phyloP scores from a whole-genome alignment of 2,329 filamentous ascomycete species.

The Coleophoma eucalyptorum region DNA sequence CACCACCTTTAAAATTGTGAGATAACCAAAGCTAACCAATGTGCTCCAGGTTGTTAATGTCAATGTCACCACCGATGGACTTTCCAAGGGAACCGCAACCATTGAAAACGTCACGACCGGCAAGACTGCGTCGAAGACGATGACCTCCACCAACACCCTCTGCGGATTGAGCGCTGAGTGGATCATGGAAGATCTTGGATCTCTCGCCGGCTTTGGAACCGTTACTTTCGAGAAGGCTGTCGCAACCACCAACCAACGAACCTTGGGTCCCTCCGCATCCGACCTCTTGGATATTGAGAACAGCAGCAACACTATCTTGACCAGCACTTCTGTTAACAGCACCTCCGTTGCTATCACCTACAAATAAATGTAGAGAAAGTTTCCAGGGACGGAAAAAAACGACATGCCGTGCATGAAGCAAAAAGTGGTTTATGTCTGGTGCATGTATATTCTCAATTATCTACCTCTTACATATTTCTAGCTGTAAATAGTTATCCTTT shows the following conservation, averaged over 20 bases:
- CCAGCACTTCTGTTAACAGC: background rate
- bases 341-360: background rate
- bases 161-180: background rate
- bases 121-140: background rate
- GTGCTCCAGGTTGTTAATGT: background rate
- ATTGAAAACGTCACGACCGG: constrained; percentile 1
- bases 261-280: background rate
- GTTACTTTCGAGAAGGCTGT: background rate
- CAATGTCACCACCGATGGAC: background rate
- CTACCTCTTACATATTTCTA: too few species aligned
- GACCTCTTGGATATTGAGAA: background rate
- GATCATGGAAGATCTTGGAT: background rate
- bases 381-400: background rate
- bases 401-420: background rate
- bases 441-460: too few species aligned
- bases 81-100: background rate
- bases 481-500: too few species aligned
- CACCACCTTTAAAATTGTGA: background rate
- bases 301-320: background rate
- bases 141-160: background rate
- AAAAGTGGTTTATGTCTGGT: background rate
- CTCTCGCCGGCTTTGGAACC: background rate
- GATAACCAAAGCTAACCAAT: background rate
- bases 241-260: background rate
- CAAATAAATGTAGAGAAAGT: background rate